Base-by-base conservation (phyloP, 2,329 filamentous ascomycete species). In the Xylariaceae sp. region DNA sequence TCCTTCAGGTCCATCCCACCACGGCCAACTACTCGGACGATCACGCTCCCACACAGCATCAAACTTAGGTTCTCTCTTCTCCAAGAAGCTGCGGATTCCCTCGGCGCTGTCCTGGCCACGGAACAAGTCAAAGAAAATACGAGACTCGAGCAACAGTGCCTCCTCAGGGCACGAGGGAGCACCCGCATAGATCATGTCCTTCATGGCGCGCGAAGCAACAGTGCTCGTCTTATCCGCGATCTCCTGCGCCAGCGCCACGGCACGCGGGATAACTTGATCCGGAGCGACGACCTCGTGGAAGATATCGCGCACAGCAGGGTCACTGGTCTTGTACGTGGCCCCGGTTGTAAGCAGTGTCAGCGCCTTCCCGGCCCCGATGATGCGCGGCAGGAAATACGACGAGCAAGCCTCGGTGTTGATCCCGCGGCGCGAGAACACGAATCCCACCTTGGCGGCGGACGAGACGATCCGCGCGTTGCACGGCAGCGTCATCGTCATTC, bases 381-480 rank as follows among this genome's bases (percentile, higher is more conserved):
- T 70, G 0, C 83, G 76, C 2, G 86, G 85, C 27, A 90, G 71
- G 69, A 87, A 90, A 64, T 77, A 90, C 7, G 79, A 83, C 40
- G 76, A 81, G 59, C 79, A 83, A 1, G 83, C 85, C 65, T 91
- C 86, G 77, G 86, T 83, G 48, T 80, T 73, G 57, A 90, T 73
- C 1, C 85, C 86, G 35, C 85, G 74, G 21, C 84, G 76, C 20
- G 77, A 74, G 63, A 90, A 91, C 16, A 88, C 84, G 60, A 89
- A 87, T 42, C 85, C 86, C 51, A 89, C 77, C 59, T 85, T 85
- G 2, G 84, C 82, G 10, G 68, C 65, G 33, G 67, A 61, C 53
- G 77, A 79, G 33, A 70, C 79, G 50, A 84, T 57, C 40, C 75
- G 69, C 42, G 79, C 70, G 39, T 70, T 71, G 42, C 74, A 75